These are phyloP conservation scores for Phytophthora tubulina DNA, from an alignment of 352 stramenopile species.

Conservation along the genomic window DNA sequence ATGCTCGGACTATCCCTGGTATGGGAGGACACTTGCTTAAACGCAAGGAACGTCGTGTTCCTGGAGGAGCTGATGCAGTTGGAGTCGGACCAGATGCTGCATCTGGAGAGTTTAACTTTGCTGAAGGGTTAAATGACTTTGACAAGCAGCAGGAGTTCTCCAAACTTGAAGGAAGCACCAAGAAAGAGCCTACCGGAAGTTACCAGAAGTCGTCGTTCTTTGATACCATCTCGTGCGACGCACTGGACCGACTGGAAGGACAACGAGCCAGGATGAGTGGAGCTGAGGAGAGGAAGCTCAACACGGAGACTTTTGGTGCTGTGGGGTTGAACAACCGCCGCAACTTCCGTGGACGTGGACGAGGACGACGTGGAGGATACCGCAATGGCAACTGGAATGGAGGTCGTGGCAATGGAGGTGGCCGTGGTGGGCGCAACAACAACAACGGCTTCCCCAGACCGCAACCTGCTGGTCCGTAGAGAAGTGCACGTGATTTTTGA, in stretches of 20 bases:
- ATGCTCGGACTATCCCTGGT: constrained; percentile 72
- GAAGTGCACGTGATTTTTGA: constrained; percentile 11
- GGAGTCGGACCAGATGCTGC: constrained; percentile 31
- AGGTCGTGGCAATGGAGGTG: constrained; percentile 34
- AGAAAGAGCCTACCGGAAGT: constrained; percentile 59
- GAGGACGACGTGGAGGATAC: constrained; percentile 53
- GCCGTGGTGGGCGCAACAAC: constrained; percentile 39
- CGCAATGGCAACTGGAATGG: constrained; percentile 50
- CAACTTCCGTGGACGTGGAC: constrained; percentile 73
- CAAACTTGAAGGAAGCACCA: constrained; percentile 60
- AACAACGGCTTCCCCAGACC: constrained; percentile 31
- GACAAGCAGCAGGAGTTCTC: constrained; percentile 85
- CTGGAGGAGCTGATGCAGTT: constrained; percentile 36
- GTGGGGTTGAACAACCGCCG: constrained; percentile 89
- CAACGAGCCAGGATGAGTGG: constrained; percentile 72
- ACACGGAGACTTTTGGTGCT: constrained; percentile 91
- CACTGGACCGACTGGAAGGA: constrained; percentile 83
- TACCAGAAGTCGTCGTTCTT: constrained; percentile 94
- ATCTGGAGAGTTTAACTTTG: constrained; percentile 81
- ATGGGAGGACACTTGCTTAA: constrained; percentile 87
- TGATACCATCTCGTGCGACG: constrained; percentile 91
- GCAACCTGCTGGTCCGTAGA: constrained; percentile 35
- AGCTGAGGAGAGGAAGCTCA: constrained; percentile 86
- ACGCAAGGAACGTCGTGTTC: constrained; percentile 76
- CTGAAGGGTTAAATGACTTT: constrained; percentile 67